phyloP scores from a whole-genome alignment of 2,329 filamentous ascomycete species.

The Trichoderma cornu-damae region DNA sequence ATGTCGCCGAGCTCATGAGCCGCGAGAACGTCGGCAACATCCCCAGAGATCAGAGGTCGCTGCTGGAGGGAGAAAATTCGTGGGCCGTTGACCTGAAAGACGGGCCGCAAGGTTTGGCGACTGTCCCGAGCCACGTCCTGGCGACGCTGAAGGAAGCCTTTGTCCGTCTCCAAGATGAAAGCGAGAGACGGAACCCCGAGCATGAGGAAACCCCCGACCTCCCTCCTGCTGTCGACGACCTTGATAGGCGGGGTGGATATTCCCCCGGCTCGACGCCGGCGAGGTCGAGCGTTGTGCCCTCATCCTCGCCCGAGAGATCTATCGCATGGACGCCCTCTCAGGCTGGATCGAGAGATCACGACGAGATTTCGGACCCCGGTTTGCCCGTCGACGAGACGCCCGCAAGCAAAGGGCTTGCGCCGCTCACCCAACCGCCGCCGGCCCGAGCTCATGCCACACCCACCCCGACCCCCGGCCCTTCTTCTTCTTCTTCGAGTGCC shows the following conservation, averaged over 20 bases:
- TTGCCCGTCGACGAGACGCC: not conserved
- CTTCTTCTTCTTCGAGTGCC: slow-evolving; percentile 19
- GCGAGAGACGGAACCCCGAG: not conserved
- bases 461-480: slow-evolving; percentile 19
- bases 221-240: not conserved
- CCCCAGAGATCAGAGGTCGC: slow-evolving; percentile 36
- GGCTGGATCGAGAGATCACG: not conserved
- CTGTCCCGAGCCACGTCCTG: slow-evolving; percentile 36
- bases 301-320: slow-evolving; percentile 13
- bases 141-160: slow-evolving; percentile 29
- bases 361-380: not conserved
- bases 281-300: not conserved
- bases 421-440: slow-evolving; percentile 1
- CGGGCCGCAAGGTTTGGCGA: slow-evolving; percentile 25
- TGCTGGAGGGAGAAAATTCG: slow-evolving; percentile 34
- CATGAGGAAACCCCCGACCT: not conserved
- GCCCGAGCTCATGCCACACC: slow-evolving; percentile 14
- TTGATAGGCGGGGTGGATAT: not conserved
- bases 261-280: not conserved
- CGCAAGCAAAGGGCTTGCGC: not conserved
- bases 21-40: slow-evolving; percentile 31
- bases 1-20: slow-evolving; percentile 25
- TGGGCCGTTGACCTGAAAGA: slow-evolving; percentile 33
- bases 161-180: slow-evolving; percentile 8
- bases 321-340: slow-evolving; percentile 21